These are phyloP conservation scores for Diaporthe sp. DNA, from an alignment of 2,329 filamentous ascomycete species.

Conservation along the genomic window DNA sequence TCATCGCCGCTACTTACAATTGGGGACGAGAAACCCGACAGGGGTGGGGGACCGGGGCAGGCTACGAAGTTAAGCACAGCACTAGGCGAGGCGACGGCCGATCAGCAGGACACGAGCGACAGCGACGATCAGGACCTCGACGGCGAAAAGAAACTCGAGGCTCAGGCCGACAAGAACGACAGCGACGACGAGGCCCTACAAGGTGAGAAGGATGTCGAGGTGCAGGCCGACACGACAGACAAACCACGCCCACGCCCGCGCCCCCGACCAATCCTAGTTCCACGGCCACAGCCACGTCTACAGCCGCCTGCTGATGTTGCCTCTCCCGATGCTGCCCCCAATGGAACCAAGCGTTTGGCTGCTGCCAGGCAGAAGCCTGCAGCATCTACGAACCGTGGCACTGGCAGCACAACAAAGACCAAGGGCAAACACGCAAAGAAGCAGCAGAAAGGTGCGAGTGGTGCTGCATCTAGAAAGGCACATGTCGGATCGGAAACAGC, in stretches of 20 bases:
- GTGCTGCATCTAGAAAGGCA: neutral
- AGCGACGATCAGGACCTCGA: slow-evolving; percentile 9
- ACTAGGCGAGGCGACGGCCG: slow-evolving; percentile 24
- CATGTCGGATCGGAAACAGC: slow-evolving; percentile 2
- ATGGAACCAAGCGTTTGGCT: neutral
- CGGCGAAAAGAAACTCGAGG: slow-evolving; percentile 13
- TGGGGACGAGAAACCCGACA: neutral
- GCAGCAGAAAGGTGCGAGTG: neutral
- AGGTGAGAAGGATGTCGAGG: slow-evolving; percentile 12
- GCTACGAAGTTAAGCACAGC: neutral
- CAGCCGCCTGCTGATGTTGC: neutral
- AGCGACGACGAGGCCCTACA: neutral
- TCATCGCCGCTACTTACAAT: slow-evolving; percentile 6
- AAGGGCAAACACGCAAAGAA: neutral
- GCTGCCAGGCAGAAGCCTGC: slow-evolving; percentile 7
- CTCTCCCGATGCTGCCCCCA: neutral
- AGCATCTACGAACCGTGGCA: slow-evolving; percentile 2
- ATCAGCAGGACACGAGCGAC: slow-evolving; percentile 25
- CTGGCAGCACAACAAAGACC: neutral
- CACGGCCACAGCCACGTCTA: neutral
- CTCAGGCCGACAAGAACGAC: neutral
- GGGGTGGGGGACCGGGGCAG: neutral
- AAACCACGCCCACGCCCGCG: neutral
- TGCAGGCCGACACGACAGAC: slow-evolving; percentile 19
- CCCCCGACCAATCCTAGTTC: neutral